Evolutionary conservation across 371 early-diverging fungal species (phyloP).

Genomic region (Enterospora canceri): DNA sequence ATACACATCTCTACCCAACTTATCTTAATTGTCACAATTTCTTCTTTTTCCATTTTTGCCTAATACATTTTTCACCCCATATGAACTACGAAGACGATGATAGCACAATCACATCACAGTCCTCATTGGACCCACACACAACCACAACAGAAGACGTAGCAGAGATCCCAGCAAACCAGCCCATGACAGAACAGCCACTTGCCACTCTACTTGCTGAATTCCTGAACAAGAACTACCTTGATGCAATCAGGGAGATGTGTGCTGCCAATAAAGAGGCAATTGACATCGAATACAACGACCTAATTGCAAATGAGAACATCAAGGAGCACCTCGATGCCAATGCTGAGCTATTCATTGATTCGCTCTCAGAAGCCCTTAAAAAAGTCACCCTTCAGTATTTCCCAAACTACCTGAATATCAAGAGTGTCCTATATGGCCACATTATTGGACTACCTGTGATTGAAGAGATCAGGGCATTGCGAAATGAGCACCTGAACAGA

Average conservation of each 20-base stretch:
- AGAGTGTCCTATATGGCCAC: slow-evolving; percentile 75
- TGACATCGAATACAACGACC: slow-evolving; percentile 43
- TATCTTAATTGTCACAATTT: too few species aligned
- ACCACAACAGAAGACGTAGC: too few species aligned
- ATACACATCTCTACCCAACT: too few species aligned
- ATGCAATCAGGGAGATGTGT: slow-evolving; percentile 52
- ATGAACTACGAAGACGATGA: too few species aligned
- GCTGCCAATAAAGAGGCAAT: slow-evolving; percentile 50
- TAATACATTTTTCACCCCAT: too few species aligned
- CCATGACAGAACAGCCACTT: not conserved
- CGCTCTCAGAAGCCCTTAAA: slow-evolving; percentile 79
- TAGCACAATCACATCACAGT: too few species aligned
- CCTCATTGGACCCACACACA: too few species aligned
- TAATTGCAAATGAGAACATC: slow-evolving; percentile 10
- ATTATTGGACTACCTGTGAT: slow-evolving; percentile 74
- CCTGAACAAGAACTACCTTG: slow-evolving; percentile 43
- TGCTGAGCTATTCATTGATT: slow-evolving; percentile 50
- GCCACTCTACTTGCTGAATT: not conserved
- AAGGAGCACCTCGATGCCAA: slow-evolving; percentile 7
- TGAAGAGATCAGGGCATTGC: slow-evolving; percentile 72
- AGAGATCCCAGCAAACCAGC: too few species aligned
- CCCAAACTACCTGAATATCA: slow-evolving; percentile 75
- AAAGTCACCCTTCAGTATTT: slow-evolving; percentile 72
- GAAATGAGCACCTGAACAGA: slow-evolving; percentile 72
- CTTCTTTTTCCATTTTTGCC: too few species aligned